Evolutionary conservation across 2,329 filamentous ascomycete genomes (phyloP).

Genomic region (Pseudopyrenochaeta lycopersici): DNA sequence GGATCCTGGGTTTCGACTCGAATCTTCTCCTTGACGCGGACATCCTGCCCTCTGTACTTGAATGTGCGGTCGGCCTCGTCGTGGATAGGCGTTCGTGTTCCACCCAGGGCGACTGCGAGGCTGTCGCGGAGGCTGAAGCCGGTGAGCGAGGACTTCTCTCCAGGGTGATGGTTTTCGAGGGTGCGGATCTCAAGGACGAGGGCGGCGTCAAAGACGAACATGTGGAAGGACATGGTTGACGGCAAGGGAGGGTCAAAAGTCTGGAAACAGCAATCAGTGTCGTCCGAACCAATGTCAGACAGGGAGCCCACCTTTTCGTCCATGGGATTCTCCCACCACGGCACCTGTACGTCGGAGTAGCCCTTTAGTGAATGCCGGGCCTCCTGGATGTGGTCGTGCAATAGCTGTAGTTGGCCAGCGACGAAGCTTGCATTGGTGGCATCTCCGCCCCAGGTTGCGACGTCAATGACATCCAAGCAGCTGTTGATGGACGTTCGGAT

Average conservation of each 20-base stretch:
- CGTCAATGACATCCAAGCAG: slow-evolving; percentile 81
- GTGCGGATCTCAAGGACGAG: slow-evolving; percentile 70
- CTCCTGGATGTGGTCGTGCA: slow-evolving; percentile 69
- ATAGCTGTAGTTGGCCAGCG: slow-evolving; percentile 65
- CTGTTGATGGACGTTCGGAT: slow-evolving; percentile 82
- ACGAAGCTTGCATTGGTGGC: slow-evolving; percentile 66
- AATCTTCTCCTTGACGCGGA: slow-evolving; percentile 89
- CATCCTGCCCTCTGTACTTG: slow-evolving; percentile 72
- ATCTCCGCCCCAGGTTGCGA: slow-evolving; percentile 77
- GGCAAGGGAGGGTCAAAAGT: slow-evolving; percentile 71
- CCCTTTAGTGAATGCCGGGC: slow-evolving; percentile 68
- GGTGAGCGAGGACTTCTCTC: slow-evolving; percentile 41
- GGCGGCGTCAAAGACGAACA: slow-evolving; percentile 64
- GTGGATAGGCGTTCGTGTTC: slow-evolving; percentile 51
- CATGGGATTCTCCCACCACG: slow-evolving; percentile 65
- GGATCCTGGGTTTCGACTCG: slow-evolving; percentile 90
- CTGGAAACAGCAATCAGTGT: slow-evolving; percentile 33
- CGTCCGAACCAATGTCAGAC: neutral
- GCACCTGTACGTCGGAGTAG: slow-evolving; percentile 57
- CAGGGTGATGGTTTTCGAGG: slow-evolving; percentile 63
- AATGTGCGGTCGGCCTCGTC: slow-evolving; percentile 81
- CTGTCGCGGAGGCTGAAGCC: slow-evolving; percentile 66
- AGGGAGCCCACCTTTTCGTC: slow-evolving; percentile 63
- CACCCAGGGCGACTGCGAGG: slow-evolving; percentile 59
- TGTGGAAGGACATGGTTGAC: slow-evolving; percentile 76